Evolutionary conservation across 1,284 basidiomycete genomes (phyloP), one percentile per base, ranked within the genome.

Genomic region (Naganishia cerealis): DNA sequence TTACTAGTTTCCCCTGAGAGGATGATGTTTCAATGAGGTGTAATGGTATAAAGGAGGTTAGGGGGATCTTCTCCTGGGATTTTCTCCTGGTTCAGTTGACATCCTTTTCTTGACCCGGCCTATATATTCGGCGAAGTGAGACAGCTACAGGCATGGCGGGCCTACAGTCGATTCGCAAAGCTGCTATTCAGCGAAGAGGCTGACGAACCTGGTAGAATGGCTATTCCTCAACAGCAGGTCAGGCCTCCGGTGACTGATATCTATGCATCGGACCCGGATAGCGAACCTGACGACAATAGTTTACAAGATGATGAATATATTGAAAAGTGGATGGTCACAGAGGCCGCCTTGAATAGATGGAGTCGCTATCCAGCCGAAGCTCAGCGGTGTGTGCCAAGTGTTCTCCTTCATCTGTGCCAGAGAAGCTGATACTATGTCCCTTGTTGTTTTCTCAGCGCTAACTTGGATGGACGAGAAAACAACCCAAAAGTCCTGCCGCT

Each of bases 401-500:
- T 58, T 26, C 18, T 39, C 42, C 18, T 39, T 54, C 6, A 24
- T 55, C 9, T 42, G 26, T 8, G 24, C 38, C 40, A 12, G 2
- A 29, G 6, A 24, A 53, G 18, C 16, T 26, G 10, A 58, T 29
- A 50, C 18, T 46, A n/a, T 12, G 2, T 3, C 38, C 56, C 3
- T 2, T 26, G 2, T 50, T 26, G 6, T 50, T 42, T 10, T 24
- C 13, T 4, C 29, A 66, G 63, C 13, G 52, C 61, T 38, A 62
- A 54, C 46, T 40, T 63, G 56, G 56, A 59, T 54, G 48, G 67
- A 48, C 62, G 29, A 38, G 38, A 63, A 39, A 63, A 56, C 16
- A 57, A 66, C 42, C 62, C 67, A n/a, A 69, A 69, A 29, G 48
- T 53, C 10, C 62, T 69, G 8, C 39, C 67, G 12, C n/a, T 69